A percentile compares a stretch with the other conserved stretches of the same genome.
Conservation (phyloP, 768 basidiomycete genomes). For the Gautieria morchelliformis region DNA sequence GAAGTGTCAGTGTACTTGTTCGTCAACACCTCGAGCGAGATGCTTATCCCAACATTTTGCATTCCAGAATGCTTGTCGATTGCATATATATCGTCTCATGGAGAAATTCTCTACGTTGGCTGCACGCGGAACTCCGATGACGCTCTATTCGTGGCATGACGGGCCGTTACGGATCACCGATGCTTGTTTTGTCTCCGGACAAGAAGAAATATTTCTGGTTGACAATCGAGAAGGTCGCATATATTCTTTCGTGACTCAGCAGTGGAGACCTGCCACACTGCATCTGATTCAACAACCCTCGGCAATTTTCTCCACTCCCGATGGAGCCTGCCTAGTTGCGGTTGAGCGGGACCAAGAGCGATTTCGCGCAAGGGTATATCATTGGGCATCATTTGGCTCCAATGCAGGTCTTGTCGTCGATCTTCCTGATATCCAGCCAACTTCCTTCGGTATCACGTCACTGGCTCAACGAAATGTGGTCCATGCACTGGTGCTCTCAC, state of each 20-base stretch:
- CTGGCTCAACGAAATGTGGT: slow-evolving; percentile 31
- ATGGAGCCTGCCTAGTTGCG: slow-evolving; percentile 44
- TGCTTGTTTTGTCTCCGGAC: slow-evolving; percentile 37
- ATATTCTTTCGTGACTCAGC: slow-evolving; percentile 44
- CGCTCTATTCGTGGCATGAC: slow-evolving; percentile 36
- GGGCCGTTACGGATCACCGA: slow-evolving; percentile 19
- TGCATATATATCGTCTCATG: slow-evolving; percentile 41
- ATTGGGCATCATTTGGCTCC: slow-evolving; percentile 50
- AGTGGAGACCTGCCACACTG: slow-evolving; percentile 41
- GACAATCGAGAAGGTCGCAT: slow-evolving; percentile 37
- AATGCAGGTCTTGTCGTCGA: slow-evolving; percentile 31
- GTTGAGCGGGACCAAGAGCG: slow-evolving; percentile 15
- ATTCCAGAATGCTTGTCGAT: slow-evolving; percentile 14
- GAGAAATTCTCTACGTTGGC: slow-evolving; percentile 34
- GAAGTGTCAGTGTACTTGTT: background rate
- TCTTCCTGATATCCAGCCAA: slow-evolving; percentile 19
- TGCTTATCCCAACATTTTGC: background rate
- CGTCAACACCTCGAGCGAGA: background rate
- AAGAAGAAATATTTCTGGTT: slow-evolving; percentile 43
- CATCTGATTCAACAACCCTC: slow-evolving; percentile 26
- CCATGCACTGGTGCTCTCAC: slow-evolving; percentile 35
- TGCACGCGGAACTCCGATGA: slow-evolving; percentile 30
- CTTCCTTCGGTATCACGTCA: slow-evolving; percentile 31
- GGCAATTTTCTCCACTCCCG: slow-evolving; percentile 38
- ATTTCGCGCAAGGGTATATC: slow-evolving; percentile 31